These are phyloP conservation scores for Rhododendron simsii DNA, from an alignment of 148 eudicot genomes.

Conservation along the genomic window DNA sequence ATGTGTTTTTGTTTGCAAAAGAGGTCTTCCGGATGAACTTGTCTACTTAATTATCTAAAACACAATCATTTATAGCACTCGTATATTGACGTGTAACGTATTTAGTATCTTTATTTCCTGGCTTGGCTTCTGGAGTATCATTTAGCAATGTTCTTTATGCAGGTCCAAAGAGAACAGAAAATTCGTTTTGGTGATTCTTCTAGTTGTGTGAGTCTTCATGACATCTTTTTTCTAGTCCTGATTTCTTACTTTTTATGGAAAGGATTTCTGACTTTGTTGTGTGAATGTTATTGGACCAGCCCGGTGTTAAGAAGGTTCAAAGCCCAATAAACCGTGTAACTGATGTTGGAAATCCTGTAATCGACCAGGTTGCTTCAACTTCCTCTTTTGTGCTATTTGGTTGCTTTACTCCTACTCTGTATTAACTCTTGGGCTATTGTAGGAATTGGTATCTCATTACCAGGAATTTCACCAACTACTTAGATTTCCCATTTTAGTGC, in stretches of 20 bases:
- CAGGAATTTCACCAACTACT: neutral
- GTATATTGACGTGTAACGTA: neutral
- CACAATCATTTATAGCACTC: neutral
- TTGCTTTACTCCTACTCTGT: neutral
- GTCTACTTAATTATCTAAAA: neutral
- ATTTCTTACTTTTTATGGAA: neutral
- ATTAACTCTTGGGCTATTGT: neutral
- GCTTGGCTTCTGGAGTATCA: neutral
- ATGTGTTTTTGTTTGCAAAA: neutral
- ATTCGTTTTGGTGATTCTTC: neutral
- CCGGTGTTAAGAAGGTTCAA: neutral
- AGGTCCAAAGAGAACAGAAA: slow-evolving; percentile 6
- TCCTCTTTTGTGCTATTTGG: neutral
- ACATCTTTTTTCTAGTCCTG: neutral
- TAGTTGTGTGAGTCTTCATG: neutral
- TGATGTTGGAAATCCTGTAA: neutral
- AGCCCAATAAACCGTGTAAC: neutral
- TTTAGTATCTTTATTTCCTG: neutral
- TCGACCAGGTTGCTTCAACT: slow-evolving; percentile 19
- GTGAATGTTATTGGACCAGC: slow-evolving; percentile 8
- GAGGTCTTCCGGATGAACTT: neutral
- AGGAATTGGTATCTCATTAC: neutral
- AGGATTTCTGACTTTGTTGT: neutral
- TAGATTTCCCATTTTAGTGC: neutral
- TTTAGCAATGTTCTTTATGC: slow-evolving; percentile 1